Evolutionary conservation across 1,284 basidiomycete genomes (phyloP).

Genomic region (Entoloma clypeatum): DNA sequence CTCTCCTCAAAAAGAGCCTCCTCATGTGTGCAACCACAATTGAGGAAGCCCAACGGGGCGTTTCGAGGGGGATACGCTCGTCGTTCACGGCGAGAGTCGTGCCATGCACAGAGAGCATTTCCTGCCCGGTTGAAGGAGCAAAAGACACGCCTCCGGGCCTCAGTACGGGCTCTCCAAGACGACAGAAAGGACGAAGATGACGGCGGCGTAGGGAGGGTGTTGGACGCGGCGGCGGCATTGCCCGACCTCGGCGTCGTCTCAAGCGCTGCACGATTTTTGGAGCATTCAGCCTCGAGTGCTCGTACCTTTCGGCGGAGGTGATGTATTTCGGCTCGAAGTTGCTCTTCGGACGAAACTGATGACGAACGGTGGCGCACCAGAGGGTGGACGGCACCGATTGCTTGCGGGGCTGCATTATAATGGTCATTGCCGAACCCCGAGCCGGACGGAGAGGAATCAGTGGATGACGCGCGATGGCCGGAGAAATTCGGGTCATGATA

Average conservation of each 20-base stretch:
- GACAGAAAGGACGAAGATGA: constrained; percentile 47
- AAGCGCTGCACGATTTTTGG: constrained; percentile 10
- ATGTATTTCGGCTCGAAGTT: constrained; percentile 26
- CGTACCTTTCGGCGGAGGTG: constrained; percentile 37
- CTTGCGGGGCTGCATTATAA: too few relatives aligned
- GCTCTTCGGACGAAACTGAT: constrained; percentile 13
- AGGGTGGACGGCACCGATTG: constrained; percentile 25
- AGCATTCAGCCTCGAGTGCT: constrained; percentile 33
- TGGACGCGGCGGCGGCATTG: constrained; percentile 1
- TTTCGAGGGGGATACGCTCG: constrained; percentile 73
- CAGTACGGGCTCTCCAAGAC: constrained; percentile 67
- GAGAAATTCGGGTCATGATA: too few relatives aligned
- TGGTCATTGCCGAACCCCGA: too few relatives aligned
- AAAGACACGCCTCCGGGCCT: constrained; percentile 62
- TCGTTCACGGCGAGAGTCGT: constrained; percentile 78
- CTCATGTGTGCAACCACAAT: constrained; percentile 78
- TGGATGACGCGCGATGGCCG: constrained; percentile 10
- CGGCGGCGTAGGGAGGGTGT: constrained; percentile 36
- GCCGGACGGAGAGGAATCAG: too few relatives aligned
- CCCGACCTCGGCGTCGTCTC: constrained; percentile 9
- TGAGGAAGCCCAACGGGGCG: constrained; percentile 70
- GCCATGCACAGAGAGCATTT: constrained; percentile 83
- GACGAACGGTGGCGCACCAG: constrained; percentile 5
- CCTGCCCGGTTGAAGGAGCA: constrained; percentile 81
- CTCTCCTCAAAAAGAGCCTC: constrained; percentile 83